A percentile compares a stretch with the other conserved stretches of the same genome.
Evolutionary conservation across 108 stramenopile species (phyloP).

Genomic region (Pseudonitzschia multiseries): DNA sequence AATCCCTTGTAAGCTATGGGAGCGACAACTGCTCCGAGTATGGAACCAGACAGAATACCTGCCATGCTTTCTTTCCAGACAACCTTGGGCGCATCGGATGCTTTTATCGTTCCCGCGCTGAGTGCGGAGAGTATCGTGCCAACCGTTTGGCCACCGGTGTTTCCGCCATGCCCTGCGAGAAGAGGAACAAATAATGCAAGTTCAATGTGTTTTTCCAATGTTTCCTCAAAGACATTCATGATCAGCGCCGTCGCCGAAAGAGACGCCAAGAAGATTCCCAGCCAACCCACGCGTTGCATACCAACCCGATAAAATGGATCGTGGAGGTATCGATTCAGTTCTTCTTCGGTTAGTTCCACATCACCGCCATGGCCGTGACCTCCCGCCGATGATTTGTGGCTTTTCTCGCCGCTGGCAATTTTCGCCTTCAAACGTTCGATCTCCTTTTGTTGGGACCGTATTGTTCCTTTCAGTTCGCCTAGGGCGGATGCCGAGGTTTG

Average conservation of each 20-base stretch:
- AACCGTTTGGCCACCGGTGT: constrained; percentile 87
- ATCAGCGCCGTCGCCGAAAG: constrained; percentile 81
- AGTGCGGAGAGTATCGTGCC: constrained; percentile 83
- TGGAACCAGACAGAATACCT: constrained; percentile 67
- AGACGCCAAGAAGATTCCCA: constrained; percentile 75
- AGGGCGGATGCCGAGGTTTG: constrained; percentile 41
- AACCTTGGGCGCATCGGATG: constrained; percentile 59
- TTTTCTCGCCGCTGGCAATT: constrained; percentile 13
- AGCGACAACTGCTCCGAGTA: constrained; percentile 65
- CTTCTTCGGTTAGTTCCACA: constrained; percentile 29
- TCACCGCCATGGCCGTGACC: constrained; percentile 44
- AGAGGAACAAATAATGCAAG: constrained; percentile 89
- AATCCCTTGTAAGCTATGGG: constrained; percentile 71
- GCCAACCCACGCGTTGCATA: constrained; percentile 73
- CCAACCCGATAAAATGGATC: constrained; percentile 67
- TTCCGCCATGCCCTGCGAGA: constrained; percentile 88
- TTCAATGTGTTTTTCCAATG: constrained; percentile 82
- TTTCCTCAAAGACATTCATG: constrained; percentile 90
- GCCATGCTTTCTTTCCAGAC: constrained; percentile 69
- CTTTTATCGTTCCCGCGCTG: constrained; percentile 58
- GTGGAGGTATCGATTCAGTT: constrained; percentile 47
- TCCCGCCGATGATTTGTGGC: constrained; percentile 6
- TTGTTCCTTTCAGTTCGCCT: constrained; percentile 78
- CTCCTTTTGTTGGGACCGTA: constrained; percentile 62
- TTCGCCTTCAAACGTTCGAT: constrained; percentile 61